These are phyloP conservation scores for Chrysoporthe cubensis DNA, from an alignment of 2,329 filamentous ascomycete species.

Conservation along the genomic window DNA sequence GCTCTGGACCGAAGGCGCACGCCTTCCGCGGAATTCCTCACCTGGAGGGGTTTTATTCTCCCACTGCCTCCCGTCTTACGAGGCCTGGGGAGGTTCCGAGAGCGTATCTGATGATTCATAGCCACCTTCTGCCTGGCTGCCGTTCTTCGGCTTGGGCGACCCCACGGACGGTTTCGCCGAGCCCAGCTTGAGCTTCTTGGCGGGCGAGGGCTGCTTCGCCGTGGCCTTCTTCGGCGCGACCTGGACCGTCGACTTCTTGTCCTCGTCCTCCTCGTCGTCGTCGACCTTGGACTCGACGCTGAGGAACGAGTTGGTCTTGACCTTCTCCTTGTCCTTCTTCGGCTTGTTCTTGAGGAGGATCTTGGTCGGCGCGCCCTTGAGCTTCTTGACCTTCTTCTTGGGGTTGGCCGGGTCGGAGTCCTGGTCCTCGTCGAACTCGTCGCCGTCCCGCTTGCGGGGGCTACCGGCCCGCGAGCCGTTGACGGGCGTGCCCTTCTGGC, in stretches of 20 bases:
- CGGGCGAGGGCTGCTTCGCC: conserved; percentile 46
- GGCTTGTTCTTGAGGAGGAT: conserved; percentile 59
- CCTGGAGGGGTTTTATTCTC: neutral
- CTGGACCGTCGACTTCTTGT: conserved; percentile 43
- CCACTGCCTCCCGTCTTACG: neutral
- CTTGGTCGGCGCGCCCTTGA: conserved; percentile 52
- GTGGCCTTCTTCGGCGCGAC: conserved; percentile 48
- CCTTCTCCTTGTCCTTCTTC: conserved; percentile 60
- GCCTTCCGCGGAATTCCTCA: neutral
- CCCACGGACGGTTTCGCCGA: conserved; percentile 51
- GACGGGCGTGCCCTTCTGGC: conserved; percentile 64
- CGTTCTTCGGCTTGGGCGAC: conserved; percentile 54
- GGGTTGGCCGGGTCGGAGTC: conserved; percentile 53
- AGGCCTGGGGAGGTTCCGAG: conserved; percentile 53
- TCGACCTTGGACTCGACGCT: conserved; percentile 52
- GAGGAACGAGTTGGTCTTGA: conserved; percentile 54
- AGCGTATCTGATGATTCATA: conserved; percentile 62
- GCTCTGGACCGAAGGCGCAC: neutral
- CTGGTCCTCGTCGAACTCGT: conserved; percentile 57
- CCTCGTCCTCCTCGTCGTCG: conserved; percentile 43
- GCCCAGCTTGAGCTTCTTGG: conserved; percentile 50
- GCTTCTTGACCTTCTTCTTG: conserved; percentile 65
- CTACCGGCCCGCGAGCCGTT: conserved; percentile 58
- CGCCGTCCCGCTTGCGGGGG: conserved; percentile 62
- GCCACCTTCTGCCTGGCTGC: conserved; percentile 53